These are phyloP conservation scores for Hirschfeldia incana DNA, from an alignment of 345 rosid genomes.

Conservation along the genomic window DNA sequence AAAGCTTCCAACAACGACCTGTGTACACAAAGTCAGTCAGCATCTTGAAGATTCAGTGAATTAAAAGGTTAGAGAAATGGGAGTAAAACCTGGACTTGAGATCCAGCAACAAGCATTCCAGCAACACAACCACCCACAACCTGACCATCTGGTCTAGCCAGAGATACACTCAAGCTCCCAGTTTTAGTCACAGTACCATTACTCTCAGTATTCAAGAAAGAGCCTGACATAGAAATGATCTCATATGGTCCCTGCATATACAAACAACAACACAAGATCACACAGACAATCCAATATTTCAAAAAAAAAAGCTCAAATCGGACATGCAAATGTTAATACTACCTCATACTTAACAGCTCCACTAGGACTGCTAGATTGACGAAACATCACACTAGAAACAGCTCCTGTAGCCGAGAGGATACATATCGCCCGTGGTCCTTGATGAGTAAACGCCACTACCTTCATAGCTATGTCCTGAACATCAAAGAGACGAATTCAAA, in stretches of 20 bases:
- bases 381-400: conserved; percentile 73
- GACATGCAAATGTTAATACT: neutral
- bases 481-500: neutral
- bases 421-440: conserved; percentile 90
- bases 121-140: conserved; percentile 90
- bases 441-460: conserved; percentile 70
- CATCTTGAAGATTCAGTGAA: neutral
- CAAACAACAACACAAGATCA: conserved; percentile 15
- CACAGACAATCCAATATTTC: neutral
- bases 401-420: conserved; percentile 96
- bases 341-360: conserved; percentile 84
- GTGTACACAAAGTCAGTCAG: conserved; percentile 1
- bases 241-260: conserved; percentile 77
- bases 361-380: conserved; percentile 59
- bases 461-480: conserved; percentile 78
- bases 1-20: conserved; percentile 95
- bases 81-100: conserved; percentile 75
- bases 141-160: conserved; percentile 88
- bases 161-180: conserved; percentile 73
- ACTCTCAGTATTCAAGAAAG: conserved; percentile 71
- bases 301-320: neutral
- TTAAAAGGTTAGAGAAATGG: neutral
- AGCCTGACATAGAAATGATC: conserved; percentile 83
- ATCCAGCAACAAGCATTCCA: conserved; percentile 80
- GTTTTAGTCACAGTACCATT: conserved; percentile 70